A percentile compares a stretch with the other conserved stretches of the same genome.
These are phyloP conservation scores for Aspergillus puulaauensis DNA, from an alignment of 2,329 filamentous ascomycete genomes.

Conservation along the genomic window DNA sequence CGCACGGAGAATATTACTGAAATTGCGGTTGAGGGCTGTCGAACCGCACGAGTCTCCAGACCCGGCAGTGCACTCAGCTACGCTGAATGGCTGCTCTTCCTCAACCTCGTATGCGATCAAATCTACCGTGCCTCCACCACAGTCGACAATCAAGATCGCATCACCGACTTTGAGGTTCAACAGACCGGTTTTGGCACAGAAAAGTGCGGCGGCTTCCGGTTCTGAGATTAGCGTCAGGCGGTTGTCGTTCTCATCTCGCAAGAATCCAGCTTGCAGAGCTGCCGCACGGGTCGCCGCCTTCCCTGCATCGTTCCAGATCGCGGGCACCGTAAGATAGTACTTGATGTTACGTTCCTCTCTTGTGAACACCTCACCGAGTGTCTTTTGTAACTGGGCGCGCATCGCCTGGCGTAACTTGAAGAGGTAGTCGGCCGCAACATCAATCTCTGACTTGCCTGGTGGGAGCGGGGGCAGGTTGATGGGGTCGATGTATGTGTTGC, in stretches of 20 bases:
- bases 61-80: slow-evolving; percentile 94
- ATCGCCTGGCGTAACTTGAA: slow-evolving; percentile 98
- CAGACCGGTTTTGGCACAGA: slow-evolving; percentile 95
- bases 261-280: slow-evolving; percentile 93
- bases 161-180: slow-evolving; percentile 98
- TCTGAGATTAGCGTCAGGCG: slow-evolving; percentile 91
- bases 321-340: slow-evolving; percentile 97
- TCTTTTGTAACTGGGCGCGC: slow-evolving; percentile 93
- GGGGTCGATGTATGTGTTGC: slow-evolving; percentile 98
- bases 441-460: slow-evolving; percentile 96
- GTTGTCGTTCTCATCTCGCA: slow-evolving; percentile 97
- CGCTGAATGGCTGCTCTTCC: slow-evolving; percentile 94
- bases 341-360: slow-evolving; percentile 96
- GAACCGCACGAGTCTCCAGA: slow-evolving; percentile 97
- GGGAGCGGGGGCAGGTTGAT: slow-evolving; percentile 98
- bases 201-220: slow-evolving; percentile 93
- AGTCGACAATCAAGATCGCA: slow-evolving; percentile 97
- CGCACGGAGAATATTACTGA: slow-evolving; percentile 94
- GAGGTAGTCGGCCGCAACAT: slow-evolving; percentile 98
- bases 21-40: slow-evolving; percentile 96
- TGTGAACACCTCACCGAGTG: slow-evolving; percentile 94
- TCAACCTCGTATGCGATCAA: slow-evolving; percentile 98
- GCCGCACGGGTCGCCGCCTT: slow-evolving; percentile 95
- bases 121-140: slow-evolving; percentile 97
- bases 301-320: slow-evolving; percentile 98